phyloP scores from a whole-genome alignment of 352 stramenopile species.

The Phytophthora citricola region DNA sequence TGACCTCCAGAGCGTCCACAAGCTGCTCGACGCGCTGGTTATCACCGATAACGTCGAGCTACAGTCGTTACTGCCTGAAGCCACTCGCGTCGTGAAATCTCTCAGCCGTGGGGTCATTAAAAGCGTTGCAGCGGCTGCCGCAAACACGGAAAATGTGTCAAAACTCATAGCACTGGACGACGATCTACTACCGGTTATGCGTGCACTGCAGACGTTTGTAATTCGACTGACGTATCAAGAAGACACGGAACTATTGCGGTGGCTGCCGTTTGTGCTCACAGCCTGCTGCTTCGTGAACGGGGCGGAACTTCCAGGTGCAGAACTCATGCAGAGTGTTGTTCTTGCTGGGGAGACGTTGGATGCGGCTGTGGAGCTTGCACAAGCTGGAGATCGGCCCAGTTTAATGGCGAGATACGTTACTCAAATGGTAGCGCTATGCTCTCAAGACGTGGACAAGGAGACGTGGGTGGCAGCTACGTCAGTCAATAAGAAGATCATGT shows the following conservation, averaged over 20 bases:
- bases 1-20: constrained; percentile 12
- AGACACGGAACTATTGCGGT: constrained; percentile 34
- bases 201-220: constrained; percentile 32
- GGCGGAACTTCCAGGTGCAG: constrained; percentile 29
- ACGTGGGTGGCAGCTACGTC: constrained; percentile 60
- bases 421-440: constrained; percentile 52
- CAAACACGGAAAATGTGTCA: constrained; percentile 12
- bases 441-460: constrained; percentile 67
- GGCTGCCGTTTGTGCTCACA: constrained; percentile 50
- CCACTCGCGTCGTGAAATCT: constrained; percentile 36
- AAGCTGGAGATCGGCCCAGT: constrained; percentile 6
- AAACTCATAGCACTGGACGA: constrained; percentile 35
- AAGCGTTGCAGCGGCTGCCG: constrained; percentile 16
- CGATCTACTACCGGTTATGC: constrained; percentile 36
- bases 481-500: constrained; percentile 64
- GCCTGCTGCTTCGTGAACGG: constrained; percentile 44
- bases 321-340: constrained; percentile 31
- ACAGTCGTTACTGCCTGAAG: background rate
- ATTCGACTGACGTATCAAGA: background rate
- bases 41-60: constrained; percentile 12
- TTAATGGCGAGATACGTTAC: constrained; percentile 44
- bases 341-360: constrained; percentile 35
- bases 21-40: constrained; percentile 23
- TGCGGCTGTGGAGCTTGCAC: constrained; percentile 23
- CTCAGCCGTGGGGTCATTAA: constrained; percentile 38